phyloP scores from a whole-genome alignment of 768 basidiomycete species.

The Boletus fagicola region DNA sequence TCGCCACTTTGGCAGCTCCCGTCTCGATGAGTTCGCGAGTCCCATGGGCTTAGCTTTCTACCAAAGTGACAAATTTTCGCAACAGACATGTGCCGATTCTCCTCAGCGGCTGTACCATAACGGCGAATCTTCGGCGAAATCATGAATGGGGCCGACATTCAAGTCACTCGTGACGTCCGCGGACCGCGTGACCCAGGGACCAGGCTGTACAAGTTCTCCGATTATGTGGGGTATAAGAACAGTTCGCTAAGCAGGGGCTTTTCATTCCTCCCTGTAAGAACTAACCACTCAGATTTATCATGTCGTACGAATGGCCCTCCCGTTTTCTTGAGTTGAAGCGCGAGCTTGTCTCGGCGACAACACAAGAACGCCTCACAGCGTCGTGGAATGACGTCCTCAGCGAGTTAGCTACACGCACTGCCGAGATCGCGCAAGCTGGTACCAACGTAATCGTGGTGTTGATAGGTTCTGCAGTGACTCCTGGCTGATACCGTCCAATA shows the following conservation, averaged over 20 bases:
- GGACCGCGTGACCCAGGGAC: not conserved
- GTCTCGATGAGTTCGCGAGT: not conserved
- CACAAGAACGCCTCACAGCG: slow-evolving; percentile 45
- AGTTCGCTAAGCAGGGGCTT: not conserved
- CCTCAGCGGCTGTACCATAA: not conserved
- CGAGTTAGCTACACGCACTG: slow-evolving; percentile 47
- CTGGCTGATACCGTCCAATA: slow-evolving; percentile 21
- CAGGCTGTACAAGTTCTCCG: not conserved
- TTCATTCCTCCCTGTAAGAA: not conserved
- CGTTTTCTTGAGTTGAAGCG: slow-evolving; percentile 59
- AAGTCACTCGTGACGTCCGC: not conserved
- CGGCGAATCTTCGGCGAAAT: slow-evolving; percentile 15
- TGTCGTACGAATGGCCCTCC: slow-evolving; percentile 25
- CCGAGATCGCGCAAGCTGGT: slow-evolving; percentile 46
- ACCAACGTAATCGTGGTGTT: slow-evolving; percentile 41
- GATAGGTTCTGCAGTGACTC: not conserved
- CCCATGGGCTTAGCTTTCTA: not conserved
- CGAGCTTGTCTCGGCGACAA: slow-evolving; percentile 50
- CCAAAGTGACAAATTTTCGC: not conserved
- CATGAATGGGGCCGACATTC: not conserved
- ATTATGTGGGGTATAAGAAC: slow-evolving; percentile 14
- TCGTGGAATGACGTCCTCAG: slow-evolving; percentile 59
- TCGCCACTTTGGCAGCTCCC: no score
- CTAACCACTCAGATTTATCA: slow-evolving; percentile 1
- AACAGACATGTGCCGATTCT: not conserved